Base-by-base conservation (phyloP, 2,329 filamentous ascomycete genomes). In the Pyrenophora teres region DNA sequence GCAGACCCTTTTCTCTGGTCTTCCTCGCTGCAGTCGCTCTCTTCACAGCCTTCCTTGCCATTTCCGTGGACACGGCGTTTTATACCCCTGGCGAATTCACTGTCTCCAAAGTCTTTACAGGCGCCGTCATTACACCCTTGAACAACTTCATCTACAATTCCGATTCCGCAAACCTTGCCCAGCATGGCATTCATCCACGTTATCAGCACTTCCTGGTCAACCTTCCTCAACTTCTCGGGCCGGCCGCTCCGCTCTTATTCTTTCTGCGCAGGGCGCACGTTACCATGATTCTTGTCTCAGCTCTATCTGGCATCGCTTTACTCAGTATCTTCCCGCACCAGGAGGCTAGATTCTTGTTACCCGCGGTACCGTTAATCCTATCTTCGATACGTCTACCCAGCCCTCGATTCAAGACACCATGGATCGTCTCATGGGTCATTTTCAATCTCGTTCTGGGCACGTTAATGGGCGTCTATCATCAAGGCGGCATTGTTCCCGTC, bases 1-100 rank as follows among this genome's bases (percentile, higher is more conserved):
- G 6, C 54, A 85, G 83, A 62, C 83, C 83, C 33, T 72, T 79
- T 48, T 81, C 81, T 46, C 77, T 96, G 41, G 68, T 85, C 57
- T 82, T 84, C 50, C 81, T 94, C 63, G 70, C 84, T 47, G 66
- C 83, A 47, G 87, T 88, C 56, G 89, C 84, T 27, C 71, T 88
- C 31, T 70, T 87, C 42, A 92, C 90, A 43, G 80, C 86, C 40
- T 79, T 85, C 50, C 73, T 93, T 58, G 93, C 92, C 35, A 83
- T 97, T 62, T 83, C 84, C 50, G 81, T 91, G 50, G 94, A 99
- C 74, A 97, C 93, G 3, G 82, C 85, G 39, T 97, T 95, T 72
- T 97, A 96, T 70, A 68, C 74, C 59, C 56, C 74, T 66, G 80
- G 82, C 51, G 81, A 85, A 46, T 81, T 90, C 51, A 82, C 82